phyloP scores from a whole-genome alignment of 2,329 filamentous ascomycete genomes.

The Chaetomiaceae sp. region DNA sequence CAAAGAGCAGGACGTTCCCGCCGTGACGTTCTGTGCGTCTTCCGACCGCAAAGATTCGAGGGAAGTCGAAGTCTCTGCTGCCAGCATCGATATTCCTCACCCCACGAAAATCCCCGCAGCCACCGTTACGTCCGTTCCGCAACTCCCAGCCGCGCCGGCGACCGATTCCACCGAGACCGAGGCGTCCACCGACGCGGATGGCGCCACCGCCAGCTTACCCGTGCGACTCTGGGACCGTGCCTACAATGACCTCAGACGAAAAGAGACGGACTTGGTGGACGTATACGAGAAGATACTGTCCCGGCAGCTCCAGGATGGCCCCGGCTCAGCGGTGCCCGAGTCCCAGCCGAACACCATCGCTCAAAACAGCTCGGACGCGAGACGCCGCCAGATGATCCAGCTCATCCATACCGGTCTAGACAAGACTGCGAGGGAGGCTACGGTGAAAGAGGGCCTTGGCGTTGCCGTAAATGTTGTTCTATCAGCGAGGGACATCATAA shows the following conservation, averaged over 20 bases:
- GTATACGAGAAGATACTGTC: slow-evolving; percentile 8
- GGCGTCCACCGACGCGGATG: not conserved
- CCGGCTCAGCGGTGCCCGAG: not conserved
- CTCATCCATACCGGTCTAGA: slow-evolving; percentile 5
- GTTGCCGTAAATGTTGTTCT: slow-evolving; percentile 5
- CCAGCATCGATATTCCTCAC: too few species aligned
- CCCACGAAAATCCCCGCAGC: too few species aligned
- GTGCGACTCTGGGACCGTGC: too few species aligned
- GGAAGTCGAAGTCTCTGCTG: too few species aligned
- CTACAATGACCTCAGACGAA: too few species aligned
- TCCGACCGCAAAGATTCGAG: too few species aligned
- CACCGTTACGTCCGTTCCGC: too few species aligned
- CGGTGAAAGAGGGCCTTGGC: not conserved
- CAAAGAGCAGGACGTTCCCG: too few species aligned
- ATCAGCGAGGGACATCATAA: slow-evolving; percentile 1
- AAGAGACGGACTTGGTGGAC: slow-evolving; percentile 4
- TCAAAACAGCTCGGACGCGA: slow-evolving; percentile 3
- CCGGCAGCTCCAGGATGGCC: slow-evolving; percentile 5
- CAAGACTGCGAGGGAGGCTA: slow-evolving; percentile 1
- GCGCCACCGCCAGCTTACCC: not conserved
- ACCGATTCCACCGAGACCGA: too few species aligned
- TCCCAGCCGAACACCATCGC: slow-evolving; percentile 6
- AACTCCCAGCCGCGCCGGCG: too few species aligned
- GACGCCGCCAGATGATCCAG: slow-evolving; percentile 2
- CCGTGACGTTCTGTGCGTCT: too few species aligned